Evolutionary conservation across 169 alveolate genomes (phyloP), one percentile per base, ranked within the genome.

Genomic region (Theileria sp.): DNA sequence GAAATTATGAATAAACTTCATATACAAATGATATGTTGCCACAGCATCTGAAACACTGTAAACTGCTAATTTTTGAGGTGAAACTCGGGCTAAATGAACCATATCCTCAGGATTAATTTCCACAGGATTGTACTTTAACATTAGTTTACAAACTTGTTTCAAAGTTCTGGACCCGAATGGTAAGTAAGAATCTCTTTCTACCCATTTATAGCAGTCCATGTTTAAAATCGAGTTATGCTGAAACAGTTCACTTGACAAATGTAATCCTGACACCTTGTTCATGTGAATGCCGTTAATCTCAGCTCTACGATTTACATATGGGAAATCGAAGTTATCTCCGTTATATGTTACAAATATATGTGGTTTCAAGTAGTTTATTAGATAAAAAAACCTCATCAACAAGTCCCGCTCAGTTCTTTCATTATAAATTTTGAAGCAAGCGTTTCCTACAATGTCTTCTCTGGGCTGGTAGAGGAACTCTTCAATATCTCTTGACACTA

Each of bases 11-110:
- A 98, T 97, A 96, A 94, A 97, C 88, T 97, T 96, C 91, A 93
- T 95, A 92, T 97, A 98, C 73, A 98, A 93, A 88, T 94, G 97
- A 90, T 96, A 98, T 23, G 99, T 98, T 23, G 99, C 99, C 64
- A 98, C 98, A 15, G 99, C 99, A 94, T 98, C 99, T 21, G 99
- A 98, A 44, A 98, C 99, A 38, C 99, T 97, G 94, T 98, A 98
- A 28, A 94, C 98, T 32, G 99, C 99, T 78, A 98, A 86, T 73
- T 92, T 96, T 80, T 98, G 97, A 21, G 99, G 99, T 58, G 94
- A 91, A 21, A 92, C 93, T 70, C 87, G 82, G 0, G 99, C 99
- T 75, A 92, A 93, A 0, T 96, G 95, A 9, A 97, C 98, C 99
- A 98, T 98, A 54, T 89, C 90, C 92, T 98, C 99, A 13, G 99